Evolutionary conservation across 2,329 filamentous ascomycete genomes (phyloP).

Genomic region (Hypoxylon sp.): DNA sequence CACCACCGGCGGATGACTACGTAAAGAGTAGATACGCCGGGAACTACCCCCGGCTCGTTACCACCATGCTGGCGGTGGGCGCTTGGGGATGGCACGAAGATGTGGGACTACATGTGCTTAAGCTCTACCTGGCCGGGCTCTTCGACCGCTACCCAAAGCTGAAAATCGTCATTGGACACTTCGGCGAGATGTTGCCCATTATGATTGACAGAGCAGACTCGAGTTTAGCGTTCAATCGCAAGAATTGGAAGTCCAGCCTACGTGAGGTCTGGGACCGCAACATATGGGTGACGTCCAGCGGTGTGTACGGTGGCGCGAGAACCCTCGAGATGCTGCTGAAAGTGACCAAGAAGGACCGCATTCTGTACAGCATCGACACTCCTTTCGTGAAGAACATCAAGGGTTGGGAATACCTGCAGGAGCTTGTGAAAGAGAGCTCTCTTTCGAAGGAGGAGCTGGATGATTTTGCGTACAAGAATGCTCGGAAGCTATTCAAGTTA

Average conservation of each 20-base stretch:
- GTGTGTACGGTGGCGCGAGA: conserved; percentile 59
- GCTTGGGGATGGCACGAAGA: conserved; percentile 51
- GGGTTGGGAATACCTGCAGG: conserved; percentile 57
- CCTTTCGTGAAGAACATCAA: conserved; percentile 61
- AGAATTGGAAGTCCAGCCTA: conserved; percentile 43
- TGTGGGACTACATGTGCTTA: conserved; percentile 48
- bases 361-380: conserved; percentile 67
- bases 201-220: conserved; percentile 57
- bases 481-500: conserved; percentile 20
- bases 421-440: conserved; percentile 58
- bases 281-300: conserved; percentile 65
- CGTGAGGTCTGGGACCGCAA: conserved; percentile 63
- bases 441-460: conserved; percentile 59
- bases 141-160: conserved; percentile 50
- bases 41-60: conserved; percentile 46
- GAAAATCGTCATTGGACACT: conserved; percentile 52
- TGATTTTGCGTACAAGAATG: conserved; percentile 27
- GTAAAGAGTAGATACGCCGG: conserved; percentile 46
- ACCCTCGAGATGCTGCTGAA: conserved; percentile 23
- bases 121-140: conserved; percentile 39
- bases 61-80: conserved; percentile 33
- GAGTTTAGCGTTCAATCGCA: background rate
- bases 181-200: conserved; percentile 61
- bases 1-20: conserved; percentile 45
- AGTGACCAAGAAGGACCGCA: conserved; percentile 57